Evolutionary conservation across 192 early-diverging fungal species (phyloP).

Genomic region (Dissophora globulifera): DNA sequence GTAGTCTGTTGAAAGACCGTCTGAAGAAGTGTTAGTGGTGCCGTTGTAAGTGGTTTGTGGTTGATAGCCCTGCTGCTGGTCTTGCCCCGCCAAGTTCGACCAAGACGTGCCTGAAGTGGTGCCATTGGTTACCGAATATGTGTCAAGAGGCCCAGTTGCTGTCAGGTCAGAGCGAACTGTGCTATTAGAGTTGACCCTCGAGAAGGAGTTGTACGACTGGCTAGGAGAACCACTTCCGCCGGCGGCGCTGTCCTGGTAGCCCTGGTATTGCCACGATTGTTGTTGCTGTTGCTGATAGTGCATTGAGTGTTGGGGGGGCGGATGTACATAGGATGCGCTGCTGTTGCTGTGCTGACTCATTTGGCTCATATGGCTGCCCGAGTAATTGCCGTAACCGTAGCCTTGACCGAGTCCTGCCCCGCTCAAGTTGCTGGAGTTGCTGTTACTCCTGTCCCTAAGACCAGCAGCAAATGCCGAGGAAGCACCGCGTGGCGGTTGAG

Average conservation of each 20-base stretch:
- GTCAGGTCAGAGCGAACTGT: conserved; percentile 7
- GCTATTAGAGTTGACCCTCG: not conserved
- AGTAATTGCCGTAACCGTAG: not conserved
- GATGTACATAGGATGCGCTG: conserved; percentile 4
- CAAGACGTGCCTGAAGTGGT: no score
- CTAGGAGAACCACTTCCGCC: not conserved
- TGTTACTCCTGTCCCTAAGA: conserved; percentile 28
- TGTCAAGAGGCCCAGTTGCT: not conserved
- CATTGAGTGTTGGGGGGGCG: not conserved
- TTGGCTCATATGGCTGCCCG: conserved; percentile 21
- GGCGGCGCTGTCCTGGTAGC: conserved; percentile 17
- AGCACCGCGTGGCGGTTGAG: conserved; percentile 22
- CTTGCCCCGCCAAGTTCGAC: no score
- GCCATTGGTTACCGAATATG: not conserved
- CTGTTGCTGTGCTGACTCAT: conserved; percentile 19
- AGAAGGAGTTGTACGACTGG: conserved; percentile 8
- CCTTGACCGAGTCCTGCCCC: not conserved
- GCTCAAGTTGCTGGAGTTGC: conserved; percentile 28
- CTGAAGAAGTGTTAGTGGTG: no score
- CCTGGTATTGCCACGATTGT: not conserved
- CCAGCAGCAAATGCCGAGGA: conserved; percentile 1
- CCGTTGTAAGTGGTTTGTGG: not conserved
- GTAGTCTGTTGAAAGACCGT: not conserved
- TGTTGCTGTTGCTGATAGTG: conserved; percentile 11
- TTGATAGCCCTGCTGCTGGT: not conserved